Evolutionary conservation across 345 rosid species (phyloP), one percentile per base, ranked within the genome.

Genomic region (Isatis tinctoria): DNA sequence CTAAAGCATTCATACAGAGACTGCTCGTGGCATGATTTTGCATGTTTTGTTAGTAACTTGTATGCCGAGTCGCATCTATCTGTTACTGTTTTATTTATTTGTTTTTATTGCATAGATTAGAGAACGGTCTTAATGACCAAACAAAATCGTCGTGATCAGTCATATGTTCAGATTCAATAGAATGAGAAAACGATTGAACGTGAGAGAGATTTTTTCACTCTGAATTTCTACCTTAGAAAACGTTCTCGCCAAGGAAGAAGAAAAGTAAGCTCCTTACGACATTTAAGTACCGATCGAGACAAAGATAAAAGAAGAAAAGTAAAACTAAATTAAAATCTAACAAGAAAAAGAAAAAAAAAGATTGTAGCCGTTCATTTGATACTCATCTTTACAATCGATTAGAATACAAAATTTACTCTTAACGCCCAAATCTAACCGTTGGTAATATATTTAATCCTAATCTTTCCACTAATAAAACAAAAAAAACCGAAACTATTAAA

Each of bases 321-420:
- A n/a, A 10, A 36, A n/a, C 10, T 10, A 32, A 70, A 45, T 27
- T 36, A 26, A 18, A 57, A 18, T 11, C 17, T 32, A 16, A 22
- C 44, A 11, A 24, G 24, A 36, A 16, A 47, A 0, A 26, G 9
- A 56, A 8, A n/a, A 30, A 30, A 39, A 13, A 43, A 44, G 9
- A 27, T 41, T 63, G 2, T 63, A 67, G 53, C 73, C 67, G 67
- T 60, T 47, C 18, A 13, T 59, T 22, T 66, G 43, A 27, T 74
- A 67, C 20, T 27, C 54, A 6, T 74, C 61, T 74, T 48, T 59
- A 74, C 73, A 74, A 22, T 11, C 4, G 74, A 60, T 60, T 39
- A 16, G 32, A 22, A 53, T 60, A 74, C 62, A 60, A 74, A 74
- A 14, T 30, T 35, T 74, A 74, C 78, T 51, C 52, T 57, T 6